These are phyloP conservation scores for Rhodotorula glutinis DNA, from an alignment of 1,284 basidiomycete genomes.

Conservation along the genomic window DNA sequence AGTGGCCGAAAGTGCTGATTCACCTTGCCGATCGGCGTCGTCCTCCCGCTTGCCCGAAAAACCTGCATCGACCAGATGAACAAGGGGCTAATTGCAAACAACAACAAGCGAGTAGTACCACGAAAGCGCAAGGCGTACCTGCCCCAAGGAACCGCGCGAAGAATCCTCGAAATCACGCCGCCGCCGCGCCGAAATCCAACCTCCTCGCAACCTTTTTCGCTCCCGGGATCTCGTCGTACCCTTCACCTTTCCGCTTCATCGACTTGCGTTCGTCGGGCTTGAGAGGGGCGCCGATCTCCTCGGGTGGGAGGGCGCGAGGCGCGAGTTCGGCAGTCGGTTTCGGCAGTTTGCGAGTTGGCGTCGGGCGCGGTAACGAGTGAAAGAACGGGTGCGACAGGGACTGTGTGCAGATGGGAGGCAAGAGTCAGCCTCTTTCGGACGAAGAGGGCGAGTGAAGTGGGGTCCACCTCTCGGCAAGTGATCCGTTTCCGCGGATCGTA, in stretches of 20 bases:
- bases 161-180: no score
- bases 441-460: no score
- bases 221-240: slow-evolving; percentile 20
- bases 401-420: slow-evolving; percentile 48
- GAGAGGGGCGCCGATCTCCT: slow-evolving; percentile 20
- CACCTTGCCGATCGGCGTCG: no score
- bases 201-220: slow-evolving; percentile 37
- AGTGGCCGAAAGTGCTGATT: no score
- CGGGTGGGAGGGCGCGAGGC: slow-evolving; percentile 57
- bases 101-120: no score
- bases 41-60: no score
- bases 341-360: slow-evolving; percentile 75
- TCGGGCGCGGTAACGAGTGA: slow-evolving; percentile 69
- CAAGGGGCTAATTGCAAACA: no score
- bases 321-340: slow-evolving; percentile 61
- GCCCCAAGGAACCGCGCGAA: no score
- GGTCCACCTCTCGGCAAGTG: slow-evolving; percentile 42
- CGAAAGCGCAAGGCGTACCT: no score
- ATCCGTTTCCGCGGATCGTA: slow-evolving; percentile 85
- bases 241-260: slow-evolving; percentile 14
- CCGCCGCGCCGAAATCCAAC: slow-evolving; percentile 34
- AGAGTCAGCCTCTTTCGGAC: not conserved
- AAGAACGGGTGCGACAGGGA: slow-evolving; percentile 75
- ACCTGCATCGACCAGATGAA: no score
- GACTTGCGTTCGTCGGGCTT: slow-evolving; percentile 11